Evolutionary conservation across 306 rosid genomes (phyloP), one percentile per base, ranked within the genome.

Genomic region (Mucuna pruriens): DNA sequence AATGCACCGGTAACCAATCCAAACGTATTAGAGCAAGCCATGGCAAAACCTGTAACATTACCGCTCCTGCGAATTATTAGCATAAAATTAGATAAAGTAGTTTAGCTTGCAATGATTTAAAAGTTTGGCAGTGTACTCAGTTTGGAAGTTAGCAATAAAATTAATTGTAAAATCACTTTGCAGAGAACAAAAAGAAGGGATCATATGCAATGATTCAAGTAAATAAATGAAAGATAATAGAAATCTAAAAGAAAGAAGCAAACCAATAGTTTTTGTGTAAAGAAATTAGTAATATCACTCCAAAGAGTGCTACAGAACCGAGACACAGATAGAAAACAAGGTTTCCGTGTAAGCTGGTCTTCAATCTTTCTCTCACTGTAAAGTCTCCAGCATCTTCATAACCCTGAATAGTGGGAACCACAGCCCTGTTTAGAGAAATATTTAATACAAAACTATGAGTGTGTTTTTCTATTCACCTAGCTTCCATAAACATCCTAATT

Each of bases 331-430:
- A 90, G 87, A 95, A 92, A 75, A 91, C 84, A 65, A 95, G 83
- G 89, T 95, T 95, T 63, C 85, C 90, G 76, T 77, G 98, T 45
- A 92, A 81, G 81, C 98, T 95, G 62, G 98, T 91, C 89, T 78
- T 95, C 88, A 95, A 86, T 86, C 93, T 95, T 66, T 82, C 94
- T 82, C 84, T 87, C 39, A 91, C 82, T 7, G 97, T 92, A 60
- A 95, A 95, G 83, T 95, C 98, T 64, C 97, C 98, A 80, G 98
- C 97, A 80, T 95, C 98, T 92, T 95, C 97, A 89, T 90, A 95
- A 80, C 98, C 98, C 92, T 95, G 97, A 88, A 95, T 78, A 92
- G 92, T 91, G 86, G 98, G 98, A 87, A 90, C 91, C 95, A 90
- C 94, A 87, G 92, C 86, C 98, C 98, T 95, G 97, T 82, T 91